phyloP scores from a whole-genome alignment of 108 stramenopile species.

The Skeletonema costatum region DNA sequence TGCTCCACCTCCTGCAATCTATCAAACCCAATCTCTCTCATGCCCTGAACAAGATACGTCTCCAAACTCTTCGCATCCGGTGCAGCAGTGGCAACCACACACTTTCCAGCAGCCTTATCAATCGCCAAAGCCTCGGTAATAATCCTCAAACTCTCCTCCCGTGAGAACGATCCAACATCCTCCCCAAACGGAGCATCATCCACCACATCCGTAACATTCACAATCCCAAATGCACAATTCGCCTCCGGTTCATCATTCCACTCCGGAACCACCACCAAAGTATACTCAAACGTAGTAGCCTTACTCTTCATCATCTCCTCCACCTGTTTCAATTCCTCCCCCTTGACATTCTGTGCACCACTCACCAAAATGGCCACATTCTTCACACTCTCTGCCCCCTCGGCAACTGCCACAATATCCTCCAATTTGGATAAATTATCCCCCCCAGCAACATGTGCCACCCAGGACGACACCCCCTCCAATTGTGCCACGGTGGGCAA shows the following conservation, averaged over 20 bases:
- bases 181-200: conserved; percentile 31
- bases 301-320: conserved; percentile 57
- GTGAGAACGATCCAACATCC: conserved; percentile 54
- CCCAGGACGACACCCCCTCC: conserved; percentile 68
- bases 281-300: conserved; percentile 62
- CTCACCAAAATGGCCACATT: conserved; percentile 76
- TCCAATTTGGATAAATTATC: conserved; percentile 36
- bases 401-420: conserved; percentile 44
- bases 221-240: conserved; percentile 55
- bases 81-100: conserved; percentile 44
- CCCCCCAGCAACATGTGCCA: conserved; percentile 54
- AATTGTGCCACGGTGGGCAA: conserved; percentile 63
- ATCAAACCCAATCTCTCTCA: conserved; percentile 77
- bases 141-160: conserved; percentile 79
- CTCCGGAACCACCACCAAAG: conserved; percentile 68
- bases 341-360: conserved; percentile 51
- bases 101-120: conserved; percentile 58
- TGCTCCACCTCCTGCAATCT: conserved; percentile 82
- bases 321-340: conserved; percentile 29
- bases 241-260: conserved; percentile 77
- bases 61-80: conserved; percentile 57
- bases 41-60: conserved; percentile 66
- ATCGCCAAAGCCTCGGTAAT: conserved; percentile 79
- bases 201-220: conserved; percentile 41
- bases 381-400: conserved; percentile 53